phyloP scores from a whole-genome alignment of 2,329 filamentous ascomycete species.

The Sarocladiaceae sp. region DNA sequence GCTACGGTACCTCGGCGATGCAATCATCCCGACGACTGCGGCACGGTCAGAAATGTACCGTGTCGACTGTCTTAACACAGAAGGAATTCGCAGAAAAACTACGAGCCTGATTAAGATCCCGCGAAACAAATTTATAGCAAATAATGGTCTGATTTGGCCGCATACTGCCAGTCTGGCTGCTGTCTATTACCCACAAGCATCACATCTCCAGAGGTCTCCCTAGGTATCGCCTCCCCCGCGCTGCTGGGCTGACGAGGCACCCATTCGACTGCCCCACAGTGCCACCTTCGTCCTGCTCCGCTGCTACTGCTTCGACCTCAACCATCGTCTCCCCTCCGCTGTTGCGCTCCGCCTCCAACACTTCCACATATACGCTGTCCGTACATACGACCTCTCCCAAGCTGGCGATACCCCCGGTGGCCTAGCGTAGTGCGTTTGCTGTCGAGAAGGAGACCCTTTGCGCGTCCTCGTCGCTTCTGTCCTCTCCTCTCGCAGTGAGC shows the following conservation, averaged over 20 bases:
- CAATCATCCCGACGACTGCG: too few relatives aligned
- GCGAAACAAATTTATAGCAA: too few relatives aligned
- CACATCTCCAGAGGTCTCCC: background rate
- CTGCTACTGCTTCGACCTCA: background rate
- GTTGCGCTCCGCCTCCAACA: background rate
- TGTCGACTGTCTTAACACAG: too few relatives aligned
- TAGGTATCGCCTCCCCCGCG: constrained; percentile 5
- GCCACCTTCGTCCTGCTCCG: background rate
- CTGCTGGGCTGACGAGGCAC: constrained; percentile 10
- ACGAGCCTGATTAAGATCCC: too few relatives aligned
- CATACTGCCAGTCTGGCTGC: too few relatives aligned
- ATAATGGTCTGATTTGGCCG: too few relatives aligned
- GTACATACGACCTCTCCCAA: constrained; percentile 5
- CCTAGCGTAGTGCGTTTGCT: constrained; percentile 7
- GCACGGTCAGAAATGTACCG: too few relatives aligned
- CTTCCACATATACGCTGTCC: background rate
- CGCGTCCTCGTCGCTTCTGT: background rate
- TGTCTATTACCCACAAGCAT: too few relatives aligned
- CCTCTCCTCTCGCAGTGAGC: constrained; percentile 11
- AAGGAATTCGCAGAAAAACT: too few relatives aligned
- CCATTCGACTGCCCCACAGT: constrained; percentile 5
- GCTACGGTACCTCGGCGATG: too few relatives aligned
- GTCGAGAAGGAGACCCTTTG: constrained; percentile 1
- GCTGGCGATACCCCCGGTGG: constrained; percentile 2
- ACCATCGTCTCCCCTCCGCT: background rate